Percentiles rank a stretch among this genome's conserved stretches.
Conservation (phyloP, 352 stramenopile genomes). For the Pythium rishiriense region DNA sequence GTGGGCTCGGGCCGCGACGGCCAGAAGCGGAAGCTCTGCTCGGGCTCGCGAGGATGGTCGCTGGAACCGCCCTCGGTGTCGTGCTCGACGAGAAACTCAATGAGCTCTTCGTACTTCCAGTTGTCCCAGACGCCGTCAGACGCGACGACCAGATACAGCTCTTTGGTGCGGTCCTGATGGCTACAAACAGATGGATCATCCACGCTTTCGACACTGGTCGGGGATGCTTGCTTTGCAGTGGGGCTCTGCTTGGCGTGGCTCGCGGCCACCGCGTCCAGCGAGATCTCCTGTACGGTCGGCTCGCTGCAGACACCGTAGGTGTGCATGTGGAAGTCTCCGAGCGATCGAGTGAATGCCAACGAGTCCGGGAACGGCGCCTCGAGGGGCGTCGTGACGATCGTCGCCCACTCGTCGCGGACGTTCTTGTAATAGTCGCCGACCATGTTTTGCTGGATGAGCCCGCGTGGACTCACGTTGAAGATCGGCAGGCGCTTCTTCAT, state of each 20-base stretch:
- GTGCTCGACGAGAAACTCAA: slow-evolving; percentile 42
- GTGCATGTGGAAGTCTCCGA: slow-evolving; percentile 90
- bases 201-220: slow-evolving; percentile 7
- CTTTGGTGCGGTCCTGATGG: slow-evolving; percentile 16
- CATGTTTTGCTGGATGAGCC: slow-evolving; percentile 39
- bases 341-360: slow-evolving; percentile 85
- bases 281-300: slow-evolving; percentile 58
- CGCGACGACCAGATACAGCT: slow-evolving; percentile 68
- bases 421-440: slow-evolving; percentile 88
- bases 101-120: slow-evolving; percentile 83
- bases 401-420: slow-evolving; percentile 91
- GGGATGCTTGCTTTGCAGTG: neutral
- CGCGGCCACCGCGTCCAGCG: slow-evolving; percentile 36
- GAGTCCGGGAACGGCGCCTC: slow-evolving; percentile 73
- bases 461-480: slow-evolving; percentile 36
- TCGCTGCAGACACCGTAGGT: slow-evolving; percentile 74
- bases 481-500: slow-evolving; percentile 33
- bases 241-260: neutral
- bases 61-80: neutral
- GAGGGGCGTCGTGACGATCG: slow-evolving; percentile 71
- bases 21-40: slow-evolving; percentile 2
- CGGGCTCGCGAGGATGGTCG: slow-evolving; percentile 9
- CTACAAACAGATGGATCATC: neutral
- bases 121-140: slow-evolving; percentile 90
- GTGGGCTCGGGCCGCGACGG: slow-evolving; percentile 3